A percentile compares a stretch with the other conserved stretches of the same genome.
phyloP scores from a whole-genome alignment of 768 basidiomycete genomes.

The Coprinopsis strossmayeri region DNA sequence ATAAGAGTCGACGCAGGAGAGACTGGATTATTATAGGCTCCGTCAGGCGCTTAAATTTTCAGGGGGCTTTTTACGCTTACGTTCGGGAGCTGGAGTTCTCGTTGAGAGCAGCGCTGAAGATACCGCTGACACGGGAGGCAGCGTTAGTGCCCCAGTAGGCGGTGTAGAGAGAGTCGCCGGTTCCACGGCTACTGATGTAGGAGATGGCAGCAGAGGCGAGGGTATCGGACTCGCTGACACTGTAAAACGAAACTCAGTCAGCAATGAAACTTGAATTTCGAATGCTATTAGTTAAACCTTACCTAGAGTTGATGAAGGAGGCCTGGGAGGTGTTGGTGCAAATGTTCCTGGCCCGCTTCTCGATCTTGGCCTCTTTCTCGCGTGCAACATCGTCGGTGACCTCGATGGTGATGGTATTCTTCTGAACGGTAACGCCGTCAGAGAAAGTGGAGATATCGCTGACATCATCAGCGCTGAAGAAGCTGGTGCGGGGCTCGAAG shows the following conservation, averaged over 20 bases:
- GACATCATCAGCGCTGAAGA: slow-evolving; percentile 26
- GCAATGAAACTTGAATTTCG: too few species aligned
- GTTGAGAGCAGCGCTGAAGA: slow-evolving; percentile 31
- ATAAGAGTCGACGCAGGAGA: slow-evolving; percentile 36
- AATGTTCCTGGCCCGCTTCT: slow-evolving; percentile 32
- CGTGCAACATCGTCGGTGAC: slow-evolving; percentile 28
- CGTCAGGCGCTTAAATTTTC: too few species aligned
- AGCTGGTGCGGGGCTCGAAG: slow-evolving; percentile 32
- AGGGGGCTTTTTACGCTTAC: too few species aligned
- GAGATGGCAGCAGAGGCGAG: slow-evolving; percentile 26
- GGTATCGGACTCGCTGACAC: slow-evolving; percentile 29
- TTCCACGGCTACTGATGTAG: slow-evolving; percentile 31
- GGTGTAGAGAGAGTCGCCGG: slow-evolving; percentile 29
- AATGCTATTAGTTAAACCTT: neutral
- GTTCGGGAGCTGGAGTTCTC: slow-evolving; percentile 35
- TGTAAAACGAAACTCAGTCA: neutral
- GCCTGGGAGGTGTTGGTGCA: slow-evolving; percentile 28
- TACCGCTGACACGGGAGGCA: slow-evolving; percentile 27
- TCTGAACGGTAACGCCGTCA: slow-evolving; percentile 14
- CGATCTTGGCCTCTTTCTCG: slow-evolving; percentile 21
- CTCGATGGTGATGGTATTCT: slow-evolving; percentile 24
- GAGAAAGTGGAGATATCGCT: slow-evolving; percentile 23
- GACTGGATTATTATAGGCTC: too few species aligned
- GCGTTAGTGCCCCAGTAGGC: slow-evolving; percentile 33
- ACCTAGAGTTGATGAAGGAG: slow-evolving; percentile 36